phyloP scores from a whole-genome alignment of 768 basidiomycete species.

The Mycena epipterygia region DNA sequence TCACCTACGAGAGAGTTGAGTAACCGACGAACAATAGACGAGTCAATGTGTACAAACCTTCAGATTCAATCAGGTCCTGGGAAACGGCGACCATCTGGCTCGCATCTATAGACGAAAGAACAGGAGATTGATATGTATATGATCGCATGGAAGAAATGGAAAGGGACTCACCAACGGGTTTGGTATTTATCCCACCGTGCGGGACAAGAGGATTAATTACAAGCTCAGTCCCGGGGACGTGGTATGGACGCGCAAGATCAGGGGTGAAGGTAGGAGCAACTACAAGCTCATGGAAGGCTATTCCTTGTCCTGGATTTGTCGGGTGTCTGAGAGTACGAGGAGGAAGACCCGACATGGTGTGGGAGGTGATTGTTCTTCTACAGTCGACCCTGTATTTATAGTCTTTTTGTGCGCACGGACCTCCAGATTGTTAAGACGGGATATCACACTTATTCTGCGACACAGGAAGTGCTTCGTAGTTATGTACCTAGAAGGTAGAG shows the following conservation, averaged over 20 bases:
- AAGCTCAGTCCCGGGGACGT: not conserved
- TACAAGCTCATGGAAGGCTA: not conserved
- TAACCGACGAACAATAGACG: not conserved
- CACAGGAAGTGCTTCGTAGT: too few relatives aligned
- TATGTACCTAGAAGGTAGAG: too few relatives aligned
- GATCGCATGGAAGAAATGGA: not conserved
- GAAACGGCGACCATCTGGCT: not conserved
- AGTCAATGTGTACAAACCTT: not conserved
- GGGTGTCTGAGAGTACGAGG: not conserved
- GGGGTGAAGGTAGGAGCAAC: not conserved
- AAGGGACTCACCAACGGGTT: not conserved
- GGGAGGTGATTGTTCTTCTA: not conserved
- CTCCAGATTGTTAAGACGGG: not conserved
- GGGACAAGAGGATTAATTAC: not conserved
- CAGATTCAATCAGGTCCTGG: not conserved
- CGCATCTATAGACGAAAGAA: not conserved
- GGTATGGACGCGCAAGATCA: conserved; percentile 1
- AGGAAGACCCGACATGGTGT: not conserved
- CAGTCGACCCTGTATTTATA: not conserved
- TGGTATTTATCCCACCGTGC: too few relatives aligned
- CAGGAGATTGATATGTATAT: not conserved
- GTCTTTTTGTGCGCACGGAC: not conserved
- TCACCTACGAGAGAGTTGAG: not conserved
- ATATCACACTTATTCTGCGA: not conserved
- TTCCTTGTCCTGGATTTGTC: not conserved